Conservation (phyloP, 148 eudicot species). For the Fallopia convolvulus region DNA sequence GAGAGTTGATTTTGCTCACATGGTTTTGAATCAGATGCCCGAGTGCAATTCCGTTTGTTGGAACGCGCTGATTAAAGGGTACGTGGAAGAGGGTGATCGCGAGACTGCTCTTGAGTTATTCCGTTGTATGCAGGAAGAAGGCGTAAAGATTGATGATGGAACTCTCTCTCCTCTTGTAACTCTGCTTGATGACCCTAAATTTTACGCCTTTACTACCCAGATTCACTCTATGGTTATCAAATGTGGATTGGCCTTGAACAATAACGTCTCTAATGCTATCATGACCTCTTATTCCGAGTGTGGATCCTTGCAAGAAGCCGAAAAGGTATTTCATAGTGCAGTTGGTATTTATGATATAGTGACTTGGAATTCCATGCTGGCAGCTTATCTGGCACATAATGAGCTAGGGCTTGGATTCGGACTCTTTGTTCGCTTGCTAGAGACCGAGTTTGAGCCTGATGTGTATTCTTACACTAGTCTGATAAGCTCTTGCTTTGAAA, state of each 20-base stretch:
- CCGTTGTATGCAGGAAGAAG: conserved; percentile 40
- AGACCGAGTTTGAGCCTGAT: conserved; percentile 47
- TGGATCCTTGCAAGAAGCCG: conserved; percentile 44
- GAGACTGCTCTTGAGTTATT: conserved; percentile 34
- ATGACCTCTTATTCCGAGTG: conserved; percentile 59
- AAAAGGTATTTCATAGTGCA: conserved; percentile 35
- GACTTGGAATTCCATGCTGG: conserved; percentile 77
- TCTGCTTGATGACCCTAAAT: conserved; percentile 38
- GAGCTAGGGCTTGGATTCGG: conserved; percentile 32
- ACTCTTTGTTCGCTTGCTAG: conserved; percentile 52
- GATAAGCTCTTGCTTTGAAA: conserved; percentile 57
- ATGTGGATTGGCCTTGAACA: conserved; percentile 42
- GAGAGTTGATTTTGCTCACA: conserved; percentile 43
- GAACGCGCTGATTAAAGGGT: conserved; percentile 70
- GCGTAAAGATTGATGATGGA: conserved; percentile 47
- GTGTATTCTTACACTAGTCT: conserved; percentile 58
- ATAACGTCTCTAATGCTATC: conserved; percentile 48
- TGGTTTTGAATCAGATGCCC: conserved; percentile 41
- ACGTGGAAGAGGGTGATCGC: conserved; percentile 34
- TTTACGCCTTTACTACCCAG: conserved; percentile 33
- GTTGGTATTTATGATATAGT: conserved; percentile 39
- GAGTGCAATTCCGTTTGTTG: conserved; percentile 50
- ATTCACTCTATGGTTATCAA: conserved; percentile 51
- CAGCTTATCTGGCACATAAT: conserved; percentile 41
- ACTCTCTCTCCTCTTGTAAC: conserved; percentile 59